Evolutionary conservation across 768 basidiomycete species (phyloP).

Genomic region (Tulasnella sp.): DNA sequence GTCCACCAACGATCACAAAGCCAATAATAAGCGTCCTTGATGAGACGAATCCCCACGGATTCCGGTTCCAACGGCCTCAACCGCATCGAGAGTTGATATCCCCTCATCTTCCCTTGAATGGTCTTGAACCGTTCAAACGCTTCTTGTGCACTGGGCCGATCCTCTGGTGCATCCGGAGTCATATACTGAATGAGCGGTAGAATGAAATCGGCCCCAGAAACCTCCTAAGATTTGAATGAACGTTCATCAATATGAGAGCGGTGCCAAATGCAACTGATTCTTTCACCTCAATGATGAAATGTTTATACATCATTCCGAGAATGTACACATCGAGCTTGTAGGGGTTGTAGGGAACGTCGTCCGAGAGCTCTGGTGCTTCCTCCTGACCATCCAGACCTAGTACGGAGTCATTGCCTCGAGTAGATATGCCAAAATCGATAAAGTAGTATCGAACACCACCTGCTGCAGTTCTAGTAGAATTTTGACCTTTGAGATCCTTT

Average conservation of each 20-base stretch:
- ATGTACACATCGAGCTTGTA: slow-evolving; percentile 15
- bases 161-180: background rate
- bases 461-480: background rate
- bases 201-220: slow-evolving; percentile 1
- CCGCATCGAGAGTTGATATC: background rate
- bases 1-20: background rate
- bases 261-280: background rate
- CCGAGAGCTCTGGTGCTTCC: slow-evolving; percentile 1
- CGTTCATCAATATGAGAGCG: background rate
- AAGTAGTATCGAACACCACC: slow-evolving; percentile 10
- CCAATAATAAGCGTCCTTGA: background rate
- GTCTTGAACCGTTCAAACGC: background rate
- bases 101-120: background rate
- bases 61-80: background rate
- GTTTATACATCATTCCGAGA: slow-evolving; percentile 3
- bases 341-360: slow-evolving; percentile 10
- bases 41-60: background rate
- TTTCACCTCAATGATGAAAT: background rate
- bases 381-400: slow-evolving; percentile 4
- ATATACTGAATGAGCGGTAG: slow-evolving; percentile 11
- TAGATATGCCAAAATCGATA: slow-evolving; percentile 15
- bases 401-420: background rate
- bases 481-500: background rate
- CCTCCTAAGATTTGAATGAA: background rate
- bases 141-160: slow-evolving; percentile 6